A percentile compares a stretch with the other conserved stretches of the same genome.
These are phyloP conservation scores for Candida yuanshanica DNA, from an alignment of 805 yeast genomes.

Conservation along the genomic window DNA sequence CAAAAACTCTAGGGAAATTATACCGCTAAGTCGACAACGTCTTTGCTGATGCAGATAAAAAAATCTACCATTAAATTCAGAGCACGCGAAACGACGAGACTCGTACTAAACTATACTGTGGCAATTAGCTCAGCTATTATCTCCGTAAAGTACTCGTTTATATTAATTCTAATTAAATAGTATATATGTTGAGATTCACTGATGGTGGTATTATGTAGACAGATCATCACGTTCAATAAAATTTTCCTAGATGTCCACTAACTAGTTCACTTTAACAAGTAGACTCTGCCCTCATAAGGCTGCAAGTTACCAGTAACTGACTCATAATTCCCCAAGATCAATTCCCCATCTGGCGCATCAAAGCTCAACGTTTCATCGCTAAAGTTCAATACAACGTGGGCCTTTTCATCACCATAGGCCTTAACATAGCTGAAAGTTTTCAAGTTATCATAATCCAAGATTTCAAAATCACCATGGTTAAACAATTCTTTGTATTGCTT, in stretches of 20 bases:
- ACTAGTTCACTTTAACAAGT: conserved; percentile 16
- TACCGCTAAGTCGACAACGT: no score
- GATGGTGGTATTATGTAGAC: no score
- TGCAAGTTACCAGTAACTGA: conserved; percentile 25
- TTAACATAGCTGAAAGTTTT: conserved; percentile 39
- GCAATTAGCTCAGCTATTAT: no score
- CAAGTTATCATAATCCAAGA: conserved; percentile 38
- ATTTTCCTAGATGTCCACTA: background rate
- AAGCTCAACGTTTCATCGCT: conserved; percentile 28
- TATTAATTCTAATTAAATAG: no score
- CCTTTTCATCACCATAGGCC: conserved; percentile 24
- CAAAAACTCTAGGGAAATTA: no score
- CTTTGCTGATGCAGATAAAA: no score
- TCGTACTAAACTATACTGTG: no score
- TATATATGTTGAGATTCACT: no score
- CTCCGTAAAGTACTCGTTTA: no score
- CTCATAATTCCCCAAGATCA: conserved; percentile 29
- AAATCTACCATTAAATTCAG: no score
- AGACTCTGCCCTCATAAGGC: conserved; percentile 43
- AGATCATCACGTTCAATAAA: no score
- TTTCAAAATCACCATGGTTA: conserved; percentile 40
- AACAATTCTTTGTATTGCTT: conserved; percentile 38
- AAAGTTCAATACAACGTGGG: conserved; percentile 39
- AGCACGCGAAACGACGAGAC: no score
- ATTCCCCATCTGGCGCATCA: conserved; percentile 25